phyloP scores from a whole-genome alignment of 164 flowering plant species.

The Malania oleifera region DNA sequence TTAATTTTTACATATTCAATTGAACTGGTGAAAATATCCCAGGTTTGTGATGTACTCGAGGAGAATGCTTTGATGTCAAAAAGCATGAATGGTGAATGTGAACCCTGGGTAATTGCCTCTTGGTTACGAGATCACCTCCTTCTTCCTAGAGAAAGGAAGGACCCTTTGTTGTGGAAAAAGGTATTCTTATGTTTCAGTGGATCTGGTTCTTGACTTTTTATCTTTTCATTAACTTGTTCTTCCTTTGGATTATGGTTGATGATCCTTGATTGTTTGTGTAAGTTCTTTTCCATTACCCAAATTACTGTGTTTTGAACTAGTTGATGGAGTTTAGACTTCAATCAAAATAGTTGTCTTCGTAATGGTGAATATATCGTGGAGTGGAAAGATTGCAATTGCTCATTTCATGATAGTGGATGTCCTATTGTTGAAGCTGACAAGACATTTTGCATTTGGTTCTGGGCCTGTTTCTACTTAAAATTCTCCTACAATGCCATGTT shows the following conservation, averaged over 20 bases:
- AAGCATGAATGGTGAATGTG: constrained; percentile 37
- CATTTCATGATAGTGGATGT: no score
- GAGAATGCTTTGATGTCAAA: constrained; percentile 66
- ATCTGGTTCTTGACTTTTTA: neutral
- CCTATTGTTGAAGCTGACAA: no score
- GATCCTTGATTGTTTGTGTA: neutral
- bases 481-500: no score
- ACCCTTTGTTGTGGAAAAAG: constrained; percentile 75
- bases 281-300: no score
- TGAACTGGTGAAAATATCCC: constrained; percentile 13
- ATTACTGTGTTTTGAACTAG: no score
- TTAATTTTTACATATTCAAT: no score
- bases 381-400: no score
- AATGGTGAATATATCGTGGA: no score
- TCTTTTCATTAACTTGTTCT: neutral
- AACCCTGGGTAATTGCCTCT: constrained; percentile 88
- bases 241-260: neutral
- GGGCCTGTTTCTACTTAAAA: no score
- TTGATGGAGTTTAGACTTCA: no score
- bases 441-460: no score
- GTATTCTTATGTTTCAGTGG: constrained; percentile 28
- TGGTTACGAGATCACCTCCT: constrained; percentile 87
- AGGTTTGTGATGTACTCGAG: constrained; percentile 95
- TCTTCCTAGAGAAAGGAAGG: constrained; percentile 74
- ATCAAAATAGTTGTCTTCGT: no score